A percentile compares a stretch with the other conserved stretches of the same genome.
These are phyloP conservation scores for Eutrema yunnanense DNA, from an alignment of 345 rosid species.

Conservation along the genomic window DNA sequence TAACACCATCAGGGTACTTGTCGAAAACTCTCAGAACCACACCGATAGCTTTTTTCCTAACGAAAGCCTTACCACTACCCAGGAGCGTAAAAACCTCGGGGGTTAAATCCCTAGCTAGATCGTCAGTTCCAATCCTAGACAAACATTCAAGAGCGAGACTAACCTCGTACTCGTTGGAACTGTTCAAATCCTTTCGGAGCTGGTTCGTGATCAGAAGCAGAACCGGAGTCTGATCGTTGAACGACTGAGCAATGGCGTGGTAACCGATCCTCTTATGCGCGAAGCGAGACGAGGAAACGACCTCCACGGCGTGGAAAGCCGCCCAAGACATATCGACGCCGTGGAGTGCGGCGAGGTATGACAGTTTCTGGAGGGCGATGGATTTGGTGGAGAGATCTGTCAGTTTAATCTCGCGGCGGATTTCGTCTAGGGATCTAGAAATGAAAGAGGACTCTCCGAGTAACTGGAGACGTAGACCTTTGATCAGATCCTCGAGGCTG, in stretches of 20 bases:
- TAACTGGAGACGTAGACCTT: conserved; percentile 60
- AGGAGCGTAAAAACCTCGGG: conserved; percentile 75
- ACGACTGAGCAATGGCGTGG: conserved; percentile 75
- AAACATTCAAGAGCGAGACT: conserved; percentile 81
- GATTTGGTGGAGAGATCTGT: conserved; percentile 85
- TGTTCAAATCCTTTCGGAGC: conserved; percentile 73
- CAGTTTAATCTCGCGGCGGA: conserved; percentile 79
- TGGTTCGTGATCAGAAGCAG: conserved; percentile 80
- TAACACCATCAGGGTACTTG: conserved; percentile 82
- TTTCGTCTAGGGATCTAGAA: conserved; percentile 70
- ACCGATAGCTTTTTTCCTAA: conserved; percentile 72
- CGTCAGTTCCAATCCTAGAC: conserved; percentile 62
- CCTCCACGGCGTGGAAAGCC: conserved; percentile 79
- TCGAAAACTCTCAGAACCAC: conserved; percentile 73
- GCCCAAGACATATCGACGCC: conserved; percentile 87
- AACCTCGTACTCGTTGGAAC: conserved; percentile 65
- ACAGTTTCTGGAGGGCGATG: conserved; percentile 75
- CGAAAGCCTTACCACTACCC: conserved; percentile 55
- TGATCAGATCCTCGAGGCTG: conserved; percentile 78
- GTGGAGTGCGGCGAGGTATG: conserved; percentile 70
- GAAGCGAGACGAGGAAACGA: conserved; percentile 71
- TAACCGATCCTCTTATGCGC: conserved; percentile 71
- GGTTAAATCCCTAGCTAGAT: conserved; percentile 85
- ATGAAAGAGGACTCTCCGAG: conserved; percentile 54
- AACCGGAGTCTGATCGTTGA: conserved; percentile 74